Conservation (phyloP, 345 rosid species). For the Pistacia vera region DNA sequence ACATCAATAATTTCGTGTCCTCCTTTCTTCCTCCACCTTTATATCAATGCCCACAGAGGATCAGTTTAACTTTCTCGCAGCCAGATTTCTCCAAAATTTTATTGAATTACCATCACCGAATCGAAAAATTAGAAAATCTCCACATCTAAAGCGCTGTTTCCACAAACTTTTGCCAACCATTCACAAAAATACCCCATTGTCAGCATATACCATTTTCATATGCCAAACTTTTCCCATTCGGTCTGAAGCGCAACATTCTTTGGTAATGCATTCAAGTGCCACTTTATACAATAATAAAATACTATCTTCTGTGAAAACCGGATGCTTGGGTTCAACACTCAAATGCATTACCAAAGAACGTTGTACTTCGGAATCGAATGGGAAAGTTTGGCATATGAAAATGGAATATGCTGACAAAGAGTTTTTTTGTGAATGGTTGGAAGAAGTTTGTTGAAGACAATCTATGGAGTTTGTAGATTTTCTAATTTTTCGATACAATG, state of each 20-base stretch:
- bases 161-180: constrained; percentile 23
- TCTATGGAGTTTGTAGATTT: no score
- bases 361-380: not conserved
- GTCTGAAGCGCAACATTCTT: constrained; percentile 1
- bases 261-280: not conserved
- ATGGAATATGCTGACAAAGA: not conserved
- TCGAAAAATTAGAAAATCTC: constrained; percentile 11
- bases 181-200: not conserved
- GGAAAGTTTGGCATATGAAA: constrained; percentile 15
- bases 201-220: not conserved
- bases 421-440: no score
- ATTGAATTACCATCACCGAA: not conserved
- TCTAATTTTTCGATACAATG: no score
- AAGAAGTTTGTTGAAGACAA: no score
- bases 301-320: no score
- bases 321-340: not conserved
- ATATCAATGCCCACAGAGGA: not conserved
- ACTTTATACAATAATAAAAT: no score
- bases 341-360: not conserved
- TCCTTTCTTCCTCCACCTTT: constrained; percentile 1
- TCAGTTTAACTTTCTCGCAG: not conserved
- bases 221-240: constrained; percentile 9
- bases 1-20: not conserved
- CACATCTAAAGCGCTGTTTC: not conserved
- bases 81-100: not conserved